These are phyloP conservation scores for Tarenaya hassleriana DNA, from an alignment of 345 rosid species.

Conservation along the genomic window DNA sequence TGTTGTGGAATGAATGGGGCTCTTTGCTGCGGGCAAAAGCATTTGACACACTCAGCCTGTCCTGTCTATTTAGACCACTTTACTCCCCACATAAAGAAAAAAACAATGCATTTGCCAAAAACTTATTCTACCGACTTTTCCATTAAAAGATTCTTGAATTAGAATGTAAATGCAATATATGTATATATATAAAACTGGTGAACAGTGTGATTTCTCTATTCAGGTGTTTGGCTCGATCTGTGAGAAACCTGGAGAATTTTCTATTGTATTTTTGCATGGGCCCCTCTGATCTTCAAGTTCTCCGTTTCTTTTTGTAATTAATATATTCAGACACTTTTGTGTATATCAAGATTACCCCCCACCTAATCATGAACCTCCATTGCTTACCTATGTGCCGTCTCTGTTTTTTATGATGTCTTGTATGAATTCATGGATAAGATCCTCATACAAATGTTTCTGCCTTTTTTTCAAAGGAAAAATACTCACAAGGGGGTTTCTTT, in stretches of 20 bases:
- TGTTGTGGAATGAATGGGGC: conserved; percentile 18
- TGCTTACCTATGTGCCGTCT: not conserved
- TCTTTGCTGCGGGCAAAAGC: conserved; percentile 11
- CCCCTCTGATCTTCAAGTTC: conserved; percentile 27
- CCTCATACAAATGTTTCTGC: no score
- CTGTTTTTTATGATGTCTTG: not conserved
- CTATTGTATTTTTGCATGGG: conserved; percentile 3
- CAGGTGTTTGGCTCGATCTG: conserved; percentile 15
- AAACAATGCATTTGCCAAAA: not conserved
- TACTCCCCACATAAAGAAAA: not conserved
- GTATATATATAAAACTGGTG: not conserved
- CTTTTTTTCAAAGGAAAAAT: no score
- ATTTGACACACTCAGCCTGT: not conserved
- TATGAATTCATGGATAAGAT: no score
- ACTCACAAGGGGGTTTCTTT: no score
- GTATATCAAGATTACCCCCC: conserved; percentile 20
- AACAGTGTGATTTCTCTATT: not conserved
- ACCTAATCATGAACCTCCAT: not conserved
- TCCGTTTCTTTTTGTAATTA: conserved; percentile 11
- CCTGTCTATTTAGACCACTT: conserved; percentile 1
- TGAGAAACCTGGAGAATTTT: not conserved
- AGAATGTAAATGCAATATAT: conserved; percentile 1
- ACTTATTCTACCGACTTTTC: no score
- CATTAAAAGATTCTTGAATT: not conserved
- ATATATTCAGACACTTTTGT: conserved; percentile 23